phyloP scores from a whole-genome alignment of 2,329 filamentous ascomycete species.

The Pseudopyricularia cyperi region DNA sequence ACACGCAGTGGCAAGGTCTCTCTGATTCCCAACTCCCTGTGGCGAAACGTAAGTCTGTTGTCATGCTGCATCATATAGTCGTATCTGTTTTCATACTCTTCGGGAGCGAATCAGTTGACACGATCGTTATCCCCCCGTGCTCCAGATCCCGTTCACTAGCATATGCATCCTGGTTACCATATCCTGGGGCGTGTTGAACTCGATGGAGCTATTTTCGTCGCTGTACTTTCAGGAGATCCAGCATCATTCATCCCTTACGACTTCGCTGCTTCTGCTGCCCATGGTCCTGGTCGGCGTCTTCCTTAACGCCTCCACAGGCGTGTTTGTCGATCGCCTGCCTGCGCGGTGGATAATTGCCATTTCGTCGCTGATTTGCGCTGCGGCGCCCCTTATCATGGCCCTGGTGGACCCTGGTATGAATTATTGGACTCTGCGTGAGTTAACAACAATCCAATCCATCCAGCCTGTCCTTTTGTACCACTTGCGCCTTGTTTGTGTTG shows the following conservation, averaged over 20 bases:
- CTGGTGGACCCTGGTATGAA: slow-evolving; percentile 30
- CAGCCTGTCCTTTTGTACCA: neutral
- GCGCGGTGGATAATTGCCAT: slow-evolving; percentile 24
- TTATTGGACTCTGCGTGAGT: slow-evolving; percentile 28
- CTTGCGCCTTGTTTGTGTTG: neutral
- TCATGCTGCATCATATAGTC: no score
- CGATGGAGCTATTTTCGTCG: slow-evolving; percentile 31
- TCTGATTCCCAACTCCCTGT: slow-evolving; percentile 49
- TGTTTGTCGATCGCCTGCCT: slow-evolving; percentile 29
- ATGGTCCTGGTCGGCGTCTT: slow-evolving; percentile 27
- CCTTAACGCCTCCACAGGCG: slow-evolving; percentile 27
- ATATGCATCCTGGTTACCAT: slow-evolving; percentile 38
- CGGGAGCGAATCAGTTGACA: no score
- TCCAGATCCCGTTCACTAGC: slow-evolving; percentile 31
- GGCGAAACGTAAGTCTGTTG: slow-evolving; percentile 36
- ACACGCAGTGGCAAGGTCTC: slow-evolving; percentile 31
- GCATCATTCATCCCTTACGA: slow-evolving; percentile 26
- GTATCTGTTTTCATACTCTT: no score
- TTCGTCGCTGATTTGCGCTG: slow-evolving; percentile 26
- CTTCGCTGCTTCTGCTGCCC: slow-evolving; percentile 32
- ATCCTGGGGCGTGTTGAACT: slow-evolving; percentile 29
- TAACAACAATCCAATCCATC: neutral
- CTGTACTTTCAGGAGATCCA: slow-evolving; percentile 41
- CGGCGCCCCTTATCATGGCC: slow-evolving; percentile 41
- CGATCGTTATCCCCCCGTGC: neutral